These are phyloP conservation scores for Kodamaea jinghongensis DNA, from an alignment of 805 yeast genomes.

Conservation along the genomic window DNA sequence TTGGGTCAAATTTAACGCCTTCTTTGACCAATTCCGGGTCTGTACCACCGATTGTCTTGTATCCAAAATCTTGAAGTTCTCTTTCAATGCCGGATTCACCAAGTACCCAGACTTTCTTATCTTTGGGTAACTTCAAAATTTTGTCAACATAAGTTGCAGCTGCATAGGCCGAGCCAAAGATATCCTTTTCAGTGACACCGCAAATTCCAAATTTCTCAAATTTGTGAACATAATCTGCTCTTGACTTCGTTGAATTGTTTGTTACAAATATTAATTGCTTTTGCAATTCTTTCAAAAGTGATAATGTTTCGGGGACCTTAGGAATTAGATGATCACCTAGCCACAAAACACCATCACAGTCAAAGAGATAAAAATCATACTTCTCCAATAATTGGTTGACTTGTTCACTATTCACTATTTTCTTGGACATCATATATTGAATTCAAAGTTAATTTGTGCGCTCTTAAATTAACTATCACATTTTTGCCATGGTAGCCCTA, in stretches of 20 bases:
- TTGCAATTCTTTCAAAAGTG: constrained; percentile 48
- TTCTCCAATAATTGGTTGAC: constrained; percentile 54
- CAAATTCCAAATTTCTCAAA: constrained; percentile 60
- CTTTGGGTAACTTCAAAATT: constrained; percentile 69
- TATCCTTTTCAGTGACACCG: constrained; percentile 54
- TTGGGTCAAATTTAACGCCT: constrained; percentile 53
- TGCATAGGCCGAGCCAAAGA: constrained; percentile 91
- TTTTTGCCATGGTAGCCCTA: not conserved
- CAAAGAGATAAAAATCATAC: constrained; percentile 87
- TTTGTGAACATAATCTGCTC: constrained; percentile 72
- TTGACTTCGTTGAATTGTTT: constrained; percentile 90
- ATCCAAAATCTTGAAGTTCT: constrained; percentile 75
- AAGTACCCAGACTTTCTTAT: constrained; percentile 80
- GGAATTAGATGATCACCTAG: constrained; percentile 81
- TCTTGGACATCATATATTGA: constrained; percentile 52
- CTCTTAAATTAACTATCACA: not conserved
- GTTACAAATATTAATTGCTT: constrained; percentile 88
- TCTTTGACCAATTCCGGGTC: constrained; percentile 54
- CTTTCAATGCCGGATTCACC: constrained; percentile 86
- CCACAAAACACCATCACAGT: constrained; percentile 98
- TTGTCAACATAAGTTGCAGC: constrained; percentile 81
- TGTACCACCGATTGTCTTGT: constrained; percentile 76
- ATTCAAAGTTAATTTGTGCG: not conserved
- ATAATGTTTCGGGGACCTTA: constrained; percentile 70
- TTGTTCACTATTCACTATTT: constrained; percentile 46